Conservation (phyloP, 169 alveolate genomes). For the Cryptosporidium tyzzeri region DNA sequence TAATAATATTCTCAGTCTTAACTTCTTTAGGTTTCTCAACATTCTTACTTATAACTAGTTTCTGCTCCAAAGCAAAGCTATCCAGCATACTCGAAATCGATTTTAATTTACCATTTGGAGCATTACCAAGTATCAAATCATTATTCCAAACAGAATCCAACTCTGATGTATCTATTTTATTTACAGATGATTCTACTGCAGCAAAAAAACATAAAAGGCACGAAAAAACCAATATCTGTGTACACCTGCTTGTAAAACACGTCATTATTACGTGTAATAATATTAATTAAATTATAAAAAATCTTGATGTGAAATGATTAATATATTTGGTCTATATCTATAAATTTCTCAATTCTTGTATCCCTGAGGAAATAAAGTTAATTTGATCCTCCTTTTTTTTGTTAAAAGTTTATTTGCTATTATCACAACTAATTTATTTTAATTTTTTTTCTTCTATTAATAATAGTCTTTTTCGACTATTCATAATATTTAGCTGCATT, state of each 20-base stretch:
- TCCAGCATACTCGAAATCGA: not conserved
- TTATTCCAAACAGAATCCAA: not conserved
- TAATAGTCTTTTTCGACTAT: not conserved
- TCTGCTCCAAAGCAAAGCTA: not conserved
- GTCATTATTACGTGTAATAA: not conserved
- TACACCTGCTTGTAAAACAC: not conserved
- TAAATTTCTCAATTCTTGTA: not conserved
- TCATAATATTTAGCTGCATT: not conserved
- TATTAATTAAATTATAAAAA: not conserved
- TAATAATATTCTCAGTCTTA: not conserved
- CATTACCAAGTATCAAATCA: not conserved
- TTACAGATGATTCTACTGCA: not conserved
- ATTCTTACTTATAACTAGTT: not conserved
- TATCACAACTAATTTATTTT: not conserved
- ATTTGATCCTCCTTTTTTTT: not conserved
- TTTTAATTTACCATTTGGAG: not conserved
- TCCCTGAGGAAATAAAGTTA: not conserved
- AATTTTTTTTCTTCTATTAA: not conserved
- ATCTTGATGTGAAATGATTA: not conserved
- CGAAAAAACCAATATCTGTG: not conserved
- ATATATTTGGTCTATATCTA: no score
- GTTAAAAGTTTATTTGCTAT: not conserved
- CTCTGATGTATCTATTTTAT: not conserved
- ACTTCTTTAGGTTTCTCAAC: not conserved
- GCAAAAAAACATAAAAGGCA: not conserved